Percentiles rank a stretch among this genome's conserved stretches.
Evolutionary conservation across 176 grass and related monocot genomes (phyloP).

Genomic region (Hordeum marinum): DNA sequence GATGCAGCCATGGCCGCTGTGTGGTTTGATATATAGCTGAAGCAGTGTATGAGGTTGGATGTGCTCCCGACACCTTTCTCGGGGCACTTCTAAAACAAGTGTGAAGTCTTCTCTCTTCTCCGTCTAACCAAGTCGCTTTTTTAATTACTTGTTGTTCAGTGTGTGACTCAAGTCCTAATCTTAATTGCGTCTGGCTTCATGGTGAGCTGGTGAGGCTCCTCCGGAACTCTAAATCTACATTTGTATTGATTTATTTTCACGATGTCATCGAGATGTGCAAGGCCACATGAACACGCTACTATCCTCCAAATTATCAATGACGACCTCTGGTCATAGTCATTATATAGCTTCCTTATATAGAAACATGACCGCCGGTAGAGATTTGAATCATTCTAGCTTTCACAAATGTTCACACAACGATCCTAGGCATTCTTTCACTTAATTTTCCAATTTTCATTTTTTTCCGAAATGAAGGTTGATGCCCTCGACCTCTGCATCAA

Average conservation of each 20-base stretch:
- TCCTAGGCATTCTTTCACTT: not conserved
- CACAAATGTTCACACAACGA: not conserved
- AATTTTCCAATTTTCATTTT: too few species aligned
- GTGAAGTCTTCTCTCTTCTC: not conserved
- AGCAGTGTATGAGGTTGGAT: not conserved
- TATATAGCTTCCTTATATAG: not conserved
- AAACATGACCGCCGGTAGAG: not conserved
- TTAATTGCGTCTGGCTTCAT: not conserved
- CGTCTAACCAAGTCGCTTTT: not conserved
- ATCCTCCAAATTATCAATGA: not conserved
- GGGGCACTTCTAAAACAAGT: not conserved
- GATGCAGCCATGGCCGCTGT: not conserved
- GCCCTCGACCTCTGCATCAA: too few species aligned
- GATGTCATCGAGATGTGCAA: not conserved
- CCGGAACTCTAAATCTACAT: not conserved
- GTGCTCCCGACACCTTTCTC: not conserved
- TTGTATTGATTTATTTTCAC: not conserved
- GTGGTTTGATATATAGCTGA: not conserved
- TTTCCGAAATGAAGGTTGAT: too few species aligned
- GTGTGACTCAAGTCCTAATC: not conserved
- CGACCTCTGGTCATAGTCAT: not conserved
- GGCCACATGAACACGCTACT: not conserved
- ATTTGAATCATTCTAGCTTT: not conserved
- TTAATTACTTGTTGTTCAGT: not conserved
- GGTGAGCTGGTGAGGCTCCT: not conserved